Evolutionary conservation across 306 rosid genomes (phyloP).

Genomic region (Sesbania bispinosa): DNA sequence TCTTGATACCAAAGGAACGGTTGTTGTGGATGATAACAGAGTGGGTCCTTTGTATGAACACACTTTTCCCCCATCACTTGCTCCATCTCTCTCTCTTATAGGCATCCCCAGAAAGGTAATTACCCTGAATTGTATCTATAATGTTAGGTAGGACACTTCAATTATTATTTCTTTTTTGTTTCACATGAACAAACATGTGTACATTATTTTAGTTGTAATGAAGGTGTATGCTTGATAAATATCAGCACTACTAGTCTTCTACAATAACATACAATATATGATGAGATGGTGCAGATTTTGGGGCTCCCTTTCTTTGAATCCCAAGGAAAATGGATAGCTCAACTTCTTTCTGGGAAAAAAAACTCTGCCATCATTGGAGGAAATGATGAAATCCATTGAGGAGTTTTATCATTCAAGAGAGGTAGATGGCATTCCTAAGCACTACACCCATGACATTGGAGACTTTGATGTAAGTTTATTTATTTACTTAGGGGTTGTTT

Average conservation of each 20-base stretch:
- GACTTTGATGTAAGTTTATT: conserved; percentile 49
- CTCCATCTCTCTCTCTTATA: conserved; percentile 69
- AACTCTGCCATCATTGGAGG: conserved; percentile 56
- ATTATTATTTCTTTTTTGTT: not conserved
- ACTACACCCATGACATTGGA: conserved; percentile 54
- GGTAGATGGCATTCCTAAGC: conserved; percentile 55
- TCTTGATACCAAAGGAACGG: conserved; percentile 78
- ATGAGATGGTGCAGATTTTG: conserved; percentile 61
- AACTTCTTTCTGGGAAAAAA: conserved; percentile 68
- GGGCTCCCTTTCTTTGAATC: conserved; percentile 80
- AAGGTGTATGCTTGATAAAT: no score
- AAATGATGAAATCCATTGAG: conserved; percentile 69
- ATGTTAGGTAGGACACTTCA: not conserved
- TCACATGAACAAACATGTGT: not conserved
- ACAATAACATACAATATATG: no score
- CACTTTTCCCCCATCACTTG: conserved; percentile 79
- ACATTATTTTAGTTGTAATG: no score
- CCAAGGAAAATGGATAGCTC: conserved; percentile 92
- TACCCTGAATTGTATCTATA: not conserved
- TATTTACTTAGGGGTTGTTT: no score
- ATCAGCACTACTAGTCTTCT: no score
- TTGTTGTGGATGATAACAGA: conserved; percentile 66
- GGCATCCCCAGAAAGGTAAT: conserved; percentile 70
- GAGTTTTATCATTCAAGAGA: conserved; percentile 63
- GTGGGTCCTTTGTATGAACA: conserved; percentile 86